A percentile compares a stretch with the other conserved stretches of the same genome.
Evolutionary conservation across 2,329 filamentous ascomycete species (phyloP).

Genomic region (Trichoderma sp.): DNA sequence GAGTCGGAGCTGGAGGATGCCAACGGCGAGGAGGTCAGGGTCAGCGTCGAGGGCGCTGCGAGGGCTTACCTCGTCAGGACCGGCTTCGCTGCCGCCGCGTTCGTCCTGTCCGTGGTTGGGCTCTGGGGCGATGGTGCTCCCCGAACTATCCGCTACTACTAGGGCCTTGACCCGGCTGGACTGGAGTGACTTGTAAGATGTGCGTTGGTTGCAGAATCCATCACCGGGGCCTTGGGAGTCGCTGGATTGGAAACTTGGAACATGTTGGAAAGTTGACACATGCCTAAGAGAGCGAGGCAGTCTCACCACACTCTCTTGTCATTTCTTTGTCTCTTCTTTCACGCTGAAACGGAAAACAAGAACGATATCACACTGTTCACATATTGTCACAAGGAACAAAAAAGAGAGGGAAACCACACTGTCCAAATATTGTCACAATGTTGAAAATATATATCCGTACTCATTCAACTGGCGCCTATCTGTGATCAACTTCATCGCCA

Average conservation of each 20-base stretch:
- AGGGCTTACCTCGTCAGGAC: constrained; percentile 58
- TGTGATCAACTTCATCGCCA: background rate
- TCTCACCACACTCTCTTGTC: constrained; percentile 14
- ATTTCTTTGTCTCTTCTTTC: background rate
- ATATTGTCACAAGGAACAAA: background rate
- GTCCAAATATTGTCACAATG: background rate
- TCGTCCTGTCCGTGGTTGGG: constrained; percentile 63
- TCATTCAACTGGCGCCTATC: background rate
- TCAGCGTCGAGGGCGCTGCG: constrained; percentile 57
- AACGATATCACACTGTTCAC: background rate
- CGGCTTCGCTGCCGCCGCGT: constrained; percentile 57
- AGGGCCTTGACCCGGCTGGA: constrained; percentile 10
- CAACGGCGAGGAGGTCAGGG: constrained; percentile 65
- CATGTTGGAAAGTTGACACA: constrained; percentile 2
- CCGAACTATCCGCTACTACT: constrained; percentile 37
- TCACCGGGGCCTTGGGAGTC: background rate
- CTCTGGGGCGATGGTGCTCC: constrained; percentile 66
- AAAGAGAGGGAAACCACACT: constrained; percentile 1
- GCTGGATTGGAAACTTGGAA: constrained; percentile 15
- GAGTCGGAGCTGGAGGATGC: constrained; percentile 56
- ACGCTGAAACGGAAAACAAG: constrained; percentile 9
- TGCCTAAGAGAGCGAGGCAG: constrained; percentile 3
- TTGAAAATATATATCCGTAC: background rate
- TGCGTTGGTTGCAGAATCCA: background rate
- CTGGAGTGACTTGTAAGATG: constrained; percentile 19